A percentile compares a stretch with the other conserved stretches of the same genome.
These are phyloP conservation scores for Yarrowia bubula DNA, from an alignment of 805 yeast genomes.

Conservation along the genomic window DNA sequence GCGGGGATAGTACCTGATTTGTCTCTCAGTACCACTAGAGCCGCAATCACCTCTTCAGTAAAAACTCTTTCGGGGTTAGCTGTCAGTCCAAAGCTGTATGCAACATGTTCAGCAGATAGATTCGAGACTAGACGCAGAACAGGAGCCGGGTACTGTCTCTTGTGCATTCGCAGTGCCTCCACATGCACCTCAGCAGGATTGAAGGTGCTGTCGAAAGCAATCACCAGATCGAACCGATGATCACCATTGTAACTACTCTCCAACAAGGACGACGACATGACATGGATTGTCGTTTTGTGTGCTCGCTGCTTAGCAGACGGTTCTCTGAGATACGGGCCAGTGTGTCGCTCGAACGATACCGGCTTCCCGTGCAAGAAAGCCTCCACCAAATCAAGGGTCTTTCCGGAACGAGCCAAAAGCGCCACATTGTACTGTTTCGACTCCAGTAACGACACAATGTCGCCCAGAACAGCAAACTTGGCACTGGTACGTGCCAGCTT, in stretches of 20 bases:
- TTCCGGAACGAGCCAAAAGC: conserved; percentile 65
- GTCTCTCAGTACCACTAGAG: conserved; percentile 77
- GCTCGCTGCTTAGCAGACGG: conserved; percentile 35
- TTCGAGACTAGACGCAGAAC: conserved; percentile 69
- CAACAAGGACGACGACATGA: conserved; percentile 45
- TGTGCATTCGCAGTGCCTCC: conserved; percentile 37
- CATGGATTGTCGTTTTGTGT: conserved; percentile 42
- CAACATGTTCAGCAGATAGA: conserved; percentile 82
- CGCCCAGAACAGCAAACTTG: conserved; percentile 69
- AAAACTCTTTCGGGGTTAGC: conserved; percentile 43
- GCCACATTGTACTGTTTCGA: conserved; percentile 54
- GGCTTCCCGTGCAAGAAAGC: conserved; percentile 72
- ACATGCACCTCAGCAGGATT: conserved; percentile 44
- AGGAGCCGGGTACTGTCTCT: conserved; percentile 49
- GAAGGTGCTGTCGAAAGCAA: conserved; percentile 62
- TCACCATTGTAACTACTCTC: conserved; percentile 32
- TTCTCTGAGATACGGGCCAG: conserved; percentile 62
- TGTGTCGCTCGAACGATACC: conserved; percentile 61
- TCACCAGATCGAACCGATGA: conserved; percentile 52
- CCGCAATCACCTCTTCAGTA: conserved; percentile 70
- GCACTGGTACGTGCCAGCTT: conserved; percentile 74
- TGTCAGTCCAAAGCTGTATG: conserved; percentile 46
- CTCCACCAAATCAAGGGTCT: conserved; percentile 73
- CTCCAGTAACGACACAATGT: conserved; percentile 57
- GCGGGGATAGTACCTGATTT: conserved; percentile 80